Conservation (phyloP, 805 yeast species). For the Zygoascus tannicola region DNA sequence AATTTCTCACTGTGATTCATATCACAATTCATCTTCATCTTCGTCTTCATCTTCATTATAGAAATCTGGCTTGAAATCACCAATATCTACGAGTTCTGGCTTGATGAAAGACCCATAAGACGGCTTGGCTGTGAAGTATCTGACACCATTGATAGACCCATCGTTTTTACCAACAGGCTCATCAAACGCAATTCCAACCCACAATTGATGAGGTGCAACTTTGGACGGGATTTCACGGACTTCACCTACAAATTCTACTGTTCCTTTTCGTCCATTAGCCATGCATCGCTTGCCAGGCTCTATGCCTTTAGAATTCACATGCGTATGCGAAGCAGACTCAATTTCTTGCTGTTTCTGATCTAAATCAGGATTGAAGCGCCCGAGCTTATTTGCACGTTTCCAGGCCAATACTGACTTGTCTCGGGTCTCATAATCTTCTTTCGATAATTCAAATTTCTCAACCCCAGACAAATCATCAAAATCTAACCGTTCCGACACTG, state of each 20-base stretch:
- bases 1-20: too few relatives aligned
- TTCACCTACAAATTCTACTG: constrained; percentile 59
- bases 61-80: constrained; percentile 51
- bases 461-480: constrained; percentile 28
- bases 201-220: constrained; percentile 26
- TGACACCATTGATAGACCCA: constrained; percentile 56
- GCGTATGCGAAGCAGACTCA: constrained; percentile 10
- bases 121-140: constrained; percentile 46
- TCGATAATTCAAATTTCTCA: constrained; percentile 41
- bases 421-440: constrained; percentile 52
- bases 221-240: constrained; percentile 47
- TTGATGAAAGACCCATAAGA: constrained; percentile 72
- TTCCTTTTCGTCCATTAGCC: constrained; percentile 53
- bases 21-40: constrained; percentile 32
- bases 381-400: constrained; percentile 62
- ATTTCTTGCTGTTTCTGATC: constrained; percentile 2
- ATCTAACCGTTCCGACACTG: constrained; percentile 22
- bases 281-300: constrained; percentile 24
- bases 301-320: constrained; percentile 11
- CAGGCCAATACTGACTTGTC: constrained; percentile 61
- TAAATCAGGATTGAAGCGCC: constrained; percentile 55
- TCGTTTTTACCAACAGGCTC: constrained; percentile 83
- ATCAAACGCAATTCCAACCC: constrained; percentile 84
- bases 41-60: constrained; percentile 41
- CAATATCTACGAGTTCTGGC: constrained; percentile 59